Evolutionary conservation across 148 eudicot genomes (phyloP).

Genomic region (Polygonum maritimum): DNA sequence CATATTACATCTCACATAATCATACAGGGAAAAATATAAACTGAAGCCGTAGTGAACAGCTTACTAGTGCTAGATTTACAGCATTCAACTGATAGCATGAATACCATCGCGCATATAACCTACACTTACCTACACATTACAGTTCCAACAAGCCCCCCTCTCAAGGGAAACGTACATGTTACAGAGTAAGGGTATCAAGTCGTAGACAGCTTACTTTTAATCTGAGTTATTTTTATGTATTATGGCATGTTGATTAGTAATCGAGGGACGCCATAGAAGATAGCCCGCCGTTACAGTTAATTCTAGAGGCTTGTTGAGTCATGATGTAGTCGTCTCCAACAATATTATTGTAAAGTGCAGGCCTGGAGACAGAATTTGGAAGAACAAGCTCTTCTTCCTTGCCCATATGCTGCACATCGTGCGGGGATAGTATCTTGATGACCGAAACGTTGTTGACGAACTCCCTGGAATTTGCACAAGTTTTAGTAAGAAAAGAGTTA

Average conservation of each 20-base stretch:
- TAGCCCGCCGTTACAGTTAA: slow-evolving; percentile 39
- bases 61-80: not conserved
- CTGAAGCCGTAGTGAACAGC: not conserved
- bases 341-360: slow-evolving; percentile 31
- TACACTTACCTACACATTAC: slow-evolving; percentile 1
- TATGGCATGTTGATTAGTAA: slow-evolving; percentile 26
- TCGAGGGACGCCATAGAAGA: slow-evolving; percentile 52
- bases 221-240: not conserved
- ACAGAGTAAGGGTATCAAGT: not conserved
- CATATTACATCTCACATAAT: not conserved
- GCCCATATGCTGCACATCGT: slow-evolving; percentile 77
- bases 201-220: not conserved
- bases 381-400: slow-evolving; percentile 58
- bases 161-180: not conserved
- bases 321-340: slow-evolving; percentile 38
- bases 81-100: not conserved
- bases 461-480: slow-evolving; percentile 34
- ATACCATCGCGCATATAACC: not conserved
- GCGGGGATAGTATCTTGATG: slow-evolving; percentile 75
- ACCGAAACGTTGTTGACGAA: slow-evolving; percentile 70
- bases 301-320: slow-evolving; percentile 39
- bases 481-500: not conserved
- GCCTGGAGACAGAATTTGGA: slow-evolving; percentile 37
- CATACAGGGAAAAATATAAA: not conserved
- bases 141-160: not conserved